Evolutionary conservation across 768 basidiomycete genomes (phyloP).

Genomic region (Rhodotorula babjevae): DNA sequence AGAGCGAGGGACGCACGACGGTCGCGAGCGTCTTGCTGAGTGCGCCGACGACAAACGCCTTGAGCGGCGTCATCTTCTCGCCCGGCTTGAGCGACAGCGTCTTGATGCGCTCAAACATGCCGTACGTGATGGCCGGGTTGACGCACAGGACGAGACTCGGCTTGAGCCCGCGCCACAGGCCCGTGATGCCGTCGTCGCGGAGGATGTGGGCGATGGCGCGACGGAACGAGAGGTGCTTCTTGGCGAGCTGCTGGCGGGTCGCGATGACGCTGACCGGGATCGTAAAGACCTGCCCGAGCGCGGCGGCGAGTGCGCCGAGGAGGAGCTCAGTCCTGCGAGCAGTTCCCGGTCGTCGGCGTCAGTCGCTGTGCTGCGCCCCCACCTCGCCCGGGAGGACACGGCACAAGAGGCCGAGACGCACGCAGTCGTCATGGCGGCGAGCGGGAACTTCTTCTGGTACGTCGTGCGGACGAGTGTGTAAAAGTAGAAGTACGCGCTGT

Average conservation of each 20-base stretch:
- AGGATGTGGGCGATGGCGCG: conserved; percentile 79
- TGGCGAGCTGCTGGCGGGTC: conserved; percentile 86
- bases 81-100: conserved; percentile 55
- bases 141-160: conserved; percentile 91
- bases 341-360: conserved; percentile 10
- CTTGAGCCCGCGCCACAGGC: conserved; percentile 83
- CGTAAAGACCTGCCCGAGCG: conserved; percentile 92
- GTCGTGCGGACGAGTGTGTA: conserved; percentile 83
- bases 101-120: conserved; percentile 87
- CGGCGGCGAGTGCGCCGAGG: conserved; percentile 87
- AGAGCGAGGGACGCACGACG: conserved; percentile 57
- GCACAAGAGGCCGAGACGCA: conserved; percentile 1
- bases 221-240: conserved; percentile 59
- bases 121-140: conserved; percentile 89
- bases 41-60: conserved; percentile 81
- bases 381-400: no score
- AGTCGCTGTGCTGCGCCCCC: neutral
- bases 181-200: conserved; percentile 72
- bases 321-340: conserved; percentile 59
- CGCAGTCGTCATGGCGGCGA: conserved; percentile 52
- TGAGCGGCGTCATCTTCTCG: conserved; percentile 68
- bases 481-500: conserved; percentile 91
- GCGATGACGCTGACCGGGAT: conserved; percentile 97
- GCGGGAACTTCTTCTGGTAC: conserved; percentile 67
- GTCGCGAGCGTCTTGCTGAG: conserved; percentile 93